phyloP scores from a whole-genome alignment of 805 yeast species.

The Cyberlindnera saturnus region DNA sequence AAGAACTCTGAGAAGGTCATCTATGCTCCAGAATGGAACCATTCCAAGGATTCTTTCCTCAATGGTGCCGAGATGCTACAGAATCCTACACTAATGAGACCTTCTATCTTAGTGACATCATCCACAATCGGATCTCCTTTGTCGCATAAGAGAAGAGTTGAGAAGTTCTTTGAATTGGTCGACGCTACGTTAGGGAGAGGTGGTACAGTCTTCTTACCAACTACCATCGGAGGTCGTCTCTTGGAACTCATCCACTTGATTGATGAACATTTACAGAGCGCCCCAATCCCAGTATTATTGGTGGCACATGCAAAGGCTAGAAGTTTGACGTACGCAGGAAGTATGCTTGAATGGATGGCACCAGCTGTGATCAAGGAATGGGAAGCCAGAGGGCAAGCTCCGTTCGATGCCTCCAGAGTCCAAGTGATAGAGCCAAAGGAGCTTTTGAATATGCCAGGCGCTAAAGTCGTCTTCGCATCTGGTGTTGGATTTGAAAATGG shows the following conservation, averaged over 20 bases:
- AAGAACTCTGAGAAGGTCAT: conserved; percentile 74
- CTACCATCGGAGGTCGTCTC: conserved; percentile 73
- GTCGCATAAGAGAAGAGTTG: conserved; percentile 58
- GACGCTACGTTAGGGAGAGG: conserved; percentile 65
- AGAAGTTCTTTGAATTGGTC: conserved; percentile 54
- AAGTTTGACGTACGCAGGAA: conserved; percentile 71
- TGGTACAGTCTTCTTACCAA: conserved; percentile 80
- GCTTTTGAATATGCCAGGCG: conserved; percentile 49
- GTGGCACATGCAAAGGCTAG: conserved; percentile 78
- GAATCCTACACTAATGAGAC: conserved; percentile 61
- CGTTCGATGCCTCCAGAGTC: conserved; percentile 69
- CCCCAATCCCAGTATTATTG: conserved; percentile 62
- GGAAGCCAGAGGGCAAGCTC: conserved; percentile 68
- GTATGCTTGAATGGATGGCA: conserved; percentile 95
- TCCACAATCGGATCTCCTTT: conserved; percentile 59
- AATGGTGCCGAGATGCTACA: conserved; percentile 63
- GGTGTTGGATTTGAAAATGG: conserved; percentile 64
- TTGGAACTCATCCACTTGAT: conserved; percentile 70
- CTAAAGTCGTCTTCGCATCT: conserved; percentile 76
- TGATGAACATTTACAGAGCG: conserved; percentile 51
- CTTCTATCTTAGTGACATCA: conserved; percentile 78
- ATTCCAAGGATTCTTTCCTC: conserved; percentile 79
- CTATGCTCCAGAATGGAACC: conserved; percentile 93
- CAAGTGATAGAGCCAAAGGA: conserved; percentile 55
- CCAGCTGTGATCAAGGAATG: conserved; percentile 78